These are phyloP conservation scores for Apophysomyces sp. DNA, from an alignment of 371 early-diverging fungal genomes.

Conservation along the genomic window DNA sequence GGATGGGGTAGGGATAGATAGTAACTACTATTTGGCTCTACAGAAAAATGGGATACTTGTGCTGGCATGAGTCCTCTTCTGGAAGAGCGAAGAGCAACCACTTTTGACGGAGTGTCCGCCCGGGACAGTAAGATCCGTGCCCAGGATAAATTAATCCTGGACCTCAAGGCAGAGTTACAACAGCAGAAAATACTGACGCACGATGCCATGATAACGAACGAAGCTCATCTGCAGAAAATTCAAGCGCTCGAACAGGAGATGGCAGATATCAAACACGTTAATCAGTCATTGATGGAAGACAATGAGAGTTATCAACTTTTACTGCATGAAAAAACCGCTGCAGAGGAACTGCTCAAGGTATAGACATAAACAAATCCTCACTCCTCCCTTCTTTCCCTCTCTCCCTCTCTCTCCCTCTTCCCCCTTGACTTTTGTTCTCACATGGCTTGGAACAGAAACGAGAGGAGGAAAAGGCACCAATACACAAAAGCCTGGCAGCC, in stretches of 20 bases:
- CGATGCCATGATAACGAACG: constrained; percentile 27
- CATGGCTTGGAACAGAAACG: not conserved
- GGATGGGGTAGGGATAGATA: not conserved
- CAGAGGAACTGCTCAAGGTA: constrained; percentile 63
- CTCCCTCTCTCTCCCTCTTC: not conserved
- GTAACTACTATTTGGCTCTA: not conserved
- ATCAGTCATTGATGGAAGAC: constrained; percentile 74
- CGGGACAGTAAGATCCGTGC: constrained; percentile 28
- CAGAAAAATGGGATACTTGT: constrained; percentile 5
- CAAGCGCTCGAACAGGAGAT: constrained; percentile 48
- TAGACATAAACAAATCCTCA: not conserved
- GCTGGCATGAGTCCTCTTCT: constrained; percentile 17
- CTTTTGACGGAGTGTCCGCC: constrained; percentile 4
- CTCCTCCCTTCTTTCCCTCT: not conserved
- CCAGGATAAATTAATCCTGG: constrained; percentile 29
- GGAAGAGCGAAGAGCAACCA: constrained; percentile 3
- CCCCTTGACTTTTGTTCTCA: not conserved
- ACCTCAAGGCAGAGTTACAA: constrained; percentile 25
- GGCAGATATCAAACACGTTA: constrained; percentile 56
- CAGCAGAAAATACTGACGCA: constrained; percentile 26
- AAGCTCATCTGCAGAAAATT: constrained; percentile 26
- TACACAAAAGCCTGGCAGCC: constrained; percentile 8
- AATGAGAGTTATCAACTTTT: constrained; percentile 83
- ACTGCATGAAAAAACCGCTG: constrained; percentile 76
- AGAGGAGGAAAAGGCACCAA: constrained; percentile 1